These are phyloP conservation scores for Pontederia paniculata DNA, from an alignment of 176 grass and related monocot species.

Conservation along the genomic window DNA sequence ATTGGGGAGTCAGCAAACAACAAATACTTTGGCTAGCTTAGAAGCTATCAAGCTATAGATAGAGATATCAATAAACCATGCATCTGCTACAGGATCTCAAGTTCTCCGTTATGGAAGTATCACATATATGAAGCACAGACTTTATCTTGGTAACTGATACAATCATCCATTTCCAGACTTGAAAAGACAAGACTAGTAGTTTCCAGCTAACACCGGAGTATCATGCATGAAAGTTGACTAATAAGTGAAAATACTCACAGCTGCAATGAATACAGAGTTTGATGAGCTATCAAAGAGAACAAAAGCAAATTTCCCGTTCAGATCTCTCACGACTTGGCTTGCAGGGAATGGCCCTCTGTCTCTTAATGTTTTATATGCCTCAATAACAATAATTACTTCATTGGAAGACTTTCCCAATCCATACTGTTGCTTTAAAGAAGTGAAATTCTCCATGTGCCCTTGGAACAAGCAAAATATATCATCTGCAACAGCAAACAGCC, in stretches of 20 bases:
- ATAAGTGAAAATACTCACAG: constrained; percentile 28
- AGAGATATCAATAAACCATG: too few species aligned
- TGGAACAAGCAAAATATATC: constrained; percentile 69
- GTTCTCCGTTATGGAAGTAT: too few species aligned
- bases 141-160: too few species aligned
- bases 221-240: background rate
- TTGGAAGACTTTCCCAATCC: constrained; percentile 51
- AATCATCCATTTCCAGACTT: too few species aligned
- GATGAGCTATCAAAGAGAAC: constrained; percentile 56
- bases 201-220: too few species aligned
- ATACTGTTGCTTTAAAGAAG: constrained; percentile 64
- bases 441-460: constrained; percentile 45
- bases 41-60: too few species aligned
- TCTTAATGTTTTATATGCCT: constrained; percentile 68
- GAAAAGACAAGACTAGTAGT: too few species aligned
- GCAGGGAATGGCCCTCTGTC: constrained; percentile 81
- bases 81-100: too few species aligned
- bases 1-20: too few species aligned
- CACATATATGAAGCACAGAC: too few species aligned
- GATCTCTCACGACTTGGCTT: constrained; percentile 59
- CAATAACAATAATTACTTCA: constrained; percentile 65
- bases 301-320: constrained; percentile 57
- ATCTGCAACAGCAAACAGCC: constrained; percentile 49
- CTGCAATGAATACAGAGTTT: constrained; percentile 51
- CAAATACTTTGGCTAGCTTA: too few species aligned